Conservation (phyloP, 2,329 filamentous ascomycete species). For the Alternaria sp. region DNA sequence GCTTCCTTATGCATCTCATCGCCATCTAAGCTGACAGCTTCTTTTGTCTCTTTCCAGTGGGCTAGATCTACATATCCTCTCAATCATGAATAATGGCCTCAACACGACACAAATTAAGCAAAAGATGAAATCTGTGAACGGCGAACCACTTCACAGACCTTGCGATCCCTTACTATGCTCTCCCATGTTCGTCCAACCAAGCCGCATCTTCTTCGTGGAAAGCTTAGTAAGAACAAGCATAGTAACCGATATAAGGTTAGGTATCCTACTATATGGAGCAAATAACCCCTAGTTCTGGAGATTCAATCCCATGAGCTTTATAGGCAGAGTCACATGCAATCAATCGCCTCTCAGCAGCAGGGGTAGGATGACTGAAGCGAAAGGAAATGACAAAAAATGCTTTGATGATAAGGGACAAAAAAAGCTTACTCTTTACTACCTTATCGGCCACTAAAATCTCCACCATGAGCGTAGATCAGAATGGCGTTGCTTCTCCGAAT, state of each 20-base stretch:
- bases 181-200: no score
- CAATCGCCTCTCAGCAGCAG: background rate
- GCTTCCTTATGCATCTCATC: no score
- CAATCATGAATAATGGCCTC: no score
- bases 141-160: no score
- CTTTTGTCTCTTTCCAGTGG: no score
- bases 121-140: no score
- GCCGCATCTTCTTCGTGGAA: no score
- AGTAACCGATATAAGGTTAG: background rate
- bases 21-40: no score
- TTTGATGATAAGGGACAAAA: background rate
- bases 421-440: background rate
- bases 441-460: background rate
- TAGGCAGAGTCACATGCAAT: background rate
- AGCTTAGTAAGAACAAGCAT: no score
- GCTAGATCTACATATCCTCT: no score
- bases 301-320: background rate
- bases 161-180: no score
- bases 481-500: background rate
- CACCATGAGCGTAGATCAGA: background rate
- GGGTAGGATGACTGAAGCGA: background rate
- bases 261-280: background rate
- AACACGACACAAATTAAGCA: no score
- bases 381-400: background rate
- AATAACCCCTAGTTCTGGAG: background rate